Evolutionary conservation across 2,329 filamentous ascomycete genomes (phyloP).

Genomic region (Pestalotiopsis sp.): DNA sequence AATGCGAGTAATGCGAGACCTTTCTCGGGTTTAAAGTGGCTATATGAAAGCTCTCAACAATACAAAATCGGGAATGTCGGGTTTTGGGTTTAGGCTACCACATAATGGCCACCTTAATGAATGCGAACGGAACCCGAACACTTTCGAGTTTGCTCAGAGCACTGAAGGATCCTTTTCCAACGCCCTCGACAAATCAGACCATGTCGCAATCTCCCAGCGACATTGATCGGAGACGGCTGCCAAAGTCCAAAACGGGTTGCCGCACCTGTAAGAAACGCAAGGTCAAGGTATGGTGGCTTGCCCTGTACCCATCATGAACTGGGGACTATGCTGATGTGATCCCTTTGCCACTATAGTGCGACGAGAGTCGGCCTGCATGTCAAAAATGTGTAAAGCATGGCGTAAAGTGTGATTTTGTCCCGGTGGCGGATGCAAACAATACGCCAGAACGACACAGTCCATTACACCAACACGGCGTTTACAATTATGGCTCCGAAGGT

Average conservation of each 20-base stretch:
- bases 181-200: neutral
- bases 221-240: neutral
- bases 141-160: neutral
- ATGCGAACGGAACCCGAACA: slow-evolving; percentile 8
- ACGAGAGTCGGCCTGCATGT: neutral
- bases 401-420: slow-evolving; percentile 5
- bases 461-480: neutral
- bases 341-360: neutral
- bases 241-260: slow-evolving; percentile 10
- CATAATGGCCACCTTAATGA: neutral
- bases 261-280: slow-evolving; percentile 8
- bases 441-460: neutral
- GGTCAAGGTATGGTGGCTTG: neutral
- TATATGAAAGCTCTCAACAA: neutral
- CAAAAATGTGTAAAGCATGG: slow-evolving; percentile 8
- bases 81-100: slow-evolving; percentile 2
- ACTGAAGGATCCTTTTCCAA: neutral
- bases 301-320: neutral
- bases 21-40: neutral
- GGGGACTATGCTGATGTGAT: neutral
- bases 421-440: neutral
- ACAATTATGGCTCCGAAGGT: neutral
- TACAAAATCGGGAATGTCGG: neutral
- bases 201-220: neutral
- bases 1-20: slow-evolving; percentile 1